phyloP scores from a whole-genome alignment of 441 rosid genomes.

The Erodium texanum region DNA sequence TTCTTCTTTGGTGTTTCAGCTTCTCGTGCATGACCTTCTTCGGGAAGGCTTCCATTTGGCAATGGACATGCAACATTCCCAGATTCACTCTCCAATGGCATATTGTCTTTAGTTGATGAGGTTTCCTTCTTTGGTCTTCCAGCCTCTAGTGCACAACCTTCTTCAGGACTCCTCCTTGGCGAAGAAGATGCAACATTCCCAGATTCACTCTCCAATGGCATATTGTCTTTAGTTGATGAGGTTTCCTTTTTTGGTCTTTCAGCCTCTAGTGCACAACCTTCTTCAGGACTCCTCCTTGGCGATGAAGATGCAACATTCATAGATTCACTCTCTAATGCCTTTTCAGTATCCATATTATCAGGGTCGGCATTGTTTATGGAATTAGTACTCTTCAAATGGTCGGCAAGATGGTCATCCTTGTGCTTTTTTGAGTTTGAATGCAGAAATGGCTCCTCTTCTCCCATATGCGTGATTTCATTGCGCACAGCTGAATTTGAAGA shows the following conservation, averaged over 20 bases:
- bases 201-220: conserved; percentile 29
- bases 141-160: neutral
- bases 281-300: neutral
- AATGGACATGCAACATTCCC: neutral
- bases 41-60: neutral
- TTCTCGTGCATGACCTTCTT: neutral
- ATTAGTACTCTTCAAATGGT: conserved; percentile 29
- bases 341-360: conserved; percentile 24
- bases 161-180: conserved; percentile 2
- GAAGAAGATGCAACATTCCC: conserved; percentile 6
- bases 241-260: conserved; percentile 10
- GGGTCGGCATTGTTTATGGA: conserved; percentile 27
- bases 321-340: conserved; percentile 22
- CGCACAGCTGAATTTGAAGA: conserved; percentile 8
- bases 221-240: conserved; percentile 26
- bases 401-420: conserved; percentile 30
- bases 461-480: conserved; percentile 18
- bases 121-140: conserved; percentile 41
- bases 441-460: conserved; percentile 38
- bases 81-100: conserved; percentile 21
- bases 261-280: neutral
- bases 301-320: neutral
- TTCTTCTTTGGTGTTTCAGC: conserved; percentile 16
- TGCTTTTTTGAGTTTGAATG: conserved; percentile 44
- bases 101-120: conserved; percentile 29